phyloP scores from a whole-genome alignment of 2,329 filamentous ascomycete species.

The Verticillium nubilum region DNA sequence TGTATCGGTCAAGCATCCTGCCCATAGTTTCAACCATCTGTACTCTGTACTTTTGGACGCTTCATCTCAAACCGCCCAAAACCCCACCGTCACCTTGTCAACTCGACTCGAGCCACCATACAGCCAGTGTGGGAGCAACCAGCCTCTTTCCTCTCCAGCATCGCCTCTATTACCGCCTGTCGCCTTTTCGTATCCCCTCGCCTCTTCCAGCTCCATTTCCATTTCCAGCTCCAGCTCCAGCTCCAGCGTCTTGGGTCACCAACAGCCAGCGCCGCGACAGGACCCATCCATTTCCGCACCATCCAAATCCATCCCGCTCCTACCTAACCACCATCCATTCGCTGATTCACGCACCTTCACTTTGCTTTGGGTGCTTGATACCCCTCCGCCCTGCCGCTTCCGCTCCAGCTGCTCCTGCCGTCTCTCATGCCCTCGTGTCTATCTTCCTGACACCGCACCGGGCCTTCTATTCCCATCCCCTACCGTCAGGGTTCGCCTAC shows the following conservation, averaged over 20 bases:
- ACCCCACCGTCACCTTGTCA: not conserved
- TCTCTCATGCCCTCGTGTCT: not conserved
- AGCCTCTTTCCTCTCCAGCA: not conserved
- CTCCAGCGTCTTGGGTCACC: not conserved
- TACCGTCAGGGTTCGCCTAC: not conserved
- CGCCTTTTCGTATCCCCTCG: not conserved
- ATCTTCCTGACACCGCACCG: not conserved
- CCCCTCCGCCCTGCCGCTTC: not conserved
- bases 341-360: not conserved
- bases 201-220: not conserved
- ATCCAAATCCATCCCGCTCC: constrained; percentile 8
- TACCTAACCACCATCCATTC: constrained; percentile 3
- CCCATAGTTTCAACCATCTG: not conserved
- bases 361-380: not conserved
- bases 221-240: not conserved
- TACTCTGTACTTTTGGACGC: not conserved
- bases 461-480: not conserved
- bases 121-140: not conserved
- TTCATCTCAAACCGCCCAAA: not conserved
- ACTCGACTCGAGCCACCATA: not conserved
- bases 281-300: not conserved
- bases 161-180: not conserved
- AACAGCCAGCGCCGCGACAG: not conserved
- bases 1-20: not conserved
- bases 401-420: not conserved